These are phyloP conservation scores for Oryza brachyantha DNA, from an alignment of 176 grass and related monocot genomes.

Conservation along the genomic window DNA sequence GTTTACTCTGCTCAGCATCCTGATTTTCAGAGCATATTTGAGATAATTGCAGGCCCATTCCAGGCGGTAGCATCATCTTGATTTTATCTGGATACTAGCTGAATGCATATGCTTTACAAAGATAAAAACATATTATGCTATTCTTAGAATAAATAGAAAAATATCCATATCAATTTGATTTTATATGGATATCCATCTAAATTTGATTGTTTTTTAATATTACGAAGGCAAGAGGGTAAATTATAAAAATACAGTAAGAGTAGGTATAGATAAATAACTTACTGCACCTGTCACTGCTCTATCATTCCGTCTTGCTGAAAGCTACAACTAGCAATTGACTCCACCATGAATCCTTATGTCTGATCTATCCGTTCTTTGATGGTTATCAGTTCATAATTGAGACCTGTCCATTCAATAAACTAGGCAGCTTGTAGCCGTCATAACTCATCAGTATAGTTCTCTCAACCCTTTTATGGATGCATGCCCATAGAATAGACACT, in stretches of 20 bases:
- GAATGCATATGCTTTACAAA: too few relatives aligned
- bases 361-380: slow-evolving; percentile 9
- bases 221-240: too few relatives aligned
- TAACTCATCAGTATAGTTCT: neutral
- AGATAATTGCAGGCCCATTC: too few relatives aligned
- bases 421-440: slow-evolving; percentile 5
- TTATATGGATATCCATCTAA: too few relatives aligned
- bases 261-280: neutral
- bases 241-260: too few relatives aligned
- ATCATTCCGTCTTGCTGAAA: slow-evolving; percentile 26
- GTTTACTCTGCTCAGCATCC: neutral
- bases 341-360: neutral
- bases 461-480: neutral
- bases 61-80: too few relatives aligned
- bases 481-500: slow-evolving; percentile 14
- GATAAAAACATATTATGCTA: too few relatives aligned
- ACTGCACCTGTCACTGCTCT: neutral
- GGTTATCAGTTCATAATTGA: neutral
- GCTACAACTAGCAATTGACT: slow-evolving; percentile 35
- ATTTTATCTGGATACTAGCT: slow-evolving; percentile 1
- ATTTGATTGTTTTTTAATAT: too few relatives aligned
- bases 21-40: too few relatives aligned
- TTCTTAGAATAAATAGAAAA: too few relatives aligned
- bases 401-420: neutral
- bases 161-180: too few relatives aligned